phyloP scores from a whole-genome alignment of 768 basidiomycete species.

The Trametes gibbosa region DNA sequence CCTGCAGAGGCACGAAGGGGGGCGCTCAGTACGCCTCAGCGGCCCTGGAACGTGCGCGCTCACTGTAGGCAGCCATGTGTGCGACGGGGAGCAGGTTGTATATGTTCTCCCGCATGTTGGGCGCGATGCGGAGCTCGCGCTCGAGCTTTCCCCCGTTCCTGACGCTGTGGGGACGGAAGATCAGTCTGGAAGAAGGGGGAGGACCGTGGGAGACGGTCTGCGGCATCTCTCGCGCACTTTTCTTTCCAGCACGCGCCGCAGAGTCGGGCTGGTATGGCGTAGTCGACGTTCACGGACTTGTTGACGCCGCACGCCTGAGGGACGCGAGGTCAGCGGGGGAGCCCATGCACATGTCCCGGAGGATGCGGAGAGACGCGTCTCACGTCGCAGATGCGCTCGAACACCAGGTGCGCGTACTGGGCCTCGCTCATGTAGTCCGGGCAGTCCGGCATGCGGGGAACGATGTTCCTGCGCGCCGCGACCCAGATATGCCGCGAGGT shows the following conservation, averaged over 20 bases:
- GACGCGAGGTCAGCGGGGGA: not conserved
- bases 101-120: not conserved
- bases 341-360: not conserved
- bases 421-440: constrained; percentile 13
- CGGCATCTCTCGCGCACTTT: not conserved
- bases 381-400: constrained; percentile 10
- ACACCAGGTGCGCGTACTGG: constrained; percentile 4
- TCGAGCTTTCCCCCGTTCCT: not conserved
- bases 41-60: no score
- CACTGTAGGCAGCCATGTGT: not conserved
- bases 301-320: constrained; percentile 8
- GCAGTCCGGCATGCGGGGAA: constrained; percentile 9
- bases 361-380: no score
- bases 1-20: no score
- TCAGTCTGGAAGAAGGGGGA: not conserved
- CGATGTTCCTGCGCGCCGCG: constrained; percentile 13
- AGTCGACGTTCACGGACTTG: not conserved
- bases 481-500: constrained; percentile 21
- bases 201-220: no score
- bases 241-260: constrained; percentile 11
- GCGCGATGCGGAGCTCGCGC: not conserved
- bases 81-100: not conserved
- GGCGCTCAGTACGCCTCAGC: no score
- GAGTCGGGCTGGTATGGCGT: not conserved
- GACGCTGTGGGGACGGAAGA: not conserved